Base-by-base conservation (phyloP, 2,329 filamentous ascomycete species). In the Apiospora kogelbergensis region DNA sequence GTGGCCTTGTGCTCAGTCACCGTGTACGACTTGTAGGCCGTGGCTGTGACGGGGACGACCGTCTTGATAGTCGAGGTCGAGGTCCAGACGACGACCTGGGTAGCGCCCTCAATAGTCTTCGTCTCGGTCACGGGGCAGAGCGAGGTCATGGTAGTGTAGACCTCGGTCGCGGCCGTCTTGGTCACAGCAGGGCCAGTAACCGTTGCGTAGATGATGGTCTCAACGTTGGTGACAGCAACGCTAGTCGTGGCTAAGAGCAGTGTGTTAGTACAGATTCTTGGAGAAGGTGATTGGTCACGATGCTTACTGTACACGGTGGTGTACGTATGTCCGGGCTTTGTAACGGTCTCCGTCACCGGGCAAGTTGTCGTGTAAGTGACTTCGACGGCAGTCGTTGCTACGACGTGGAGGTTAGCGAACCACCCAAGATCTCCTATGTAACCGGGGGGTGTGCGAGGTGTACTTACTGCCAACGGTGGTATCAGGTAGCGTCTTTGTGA, bases 41-140 rank as follows among this genome's bases (percentile, higher is more conserved):
- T 75, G 53, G 74, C 70, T 30, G 63, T 65, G 37, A 44, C 41
- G n/a, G 63, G 63, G 6, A 65, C 63, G 2, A 65, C 63, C 11
- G 73, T 78, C 22, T 75, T 73, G 37, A 81, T 74, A 37, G 80
- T 80, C 10, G 77, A 78, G 1, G 79, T 84, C 15, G 80, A 81
- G 7, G 79, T 81, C 78, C 79, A 81, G 26, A 80, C 81, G 22
- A 81, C 76, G 15, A 81, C 78, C 0, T 82, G 76, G 3, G 80
- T 80, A 46, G 78, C 74, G 37, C 85, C 85, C 33, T 74, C 80
- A 3, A 84, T 67, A 1, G 81, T 83, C 75, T 80, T 81, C 63
- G 81, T 82, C 72, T 82, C 78, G 1, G 83, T 85, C 17, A 85
- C 74, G 10, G 83, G 81, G 74, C 81, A 84, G 17, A 84, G 76